Conservation (phyloP, 164 flowering plant genomes). For the Taxillus chinensis region DNA sequence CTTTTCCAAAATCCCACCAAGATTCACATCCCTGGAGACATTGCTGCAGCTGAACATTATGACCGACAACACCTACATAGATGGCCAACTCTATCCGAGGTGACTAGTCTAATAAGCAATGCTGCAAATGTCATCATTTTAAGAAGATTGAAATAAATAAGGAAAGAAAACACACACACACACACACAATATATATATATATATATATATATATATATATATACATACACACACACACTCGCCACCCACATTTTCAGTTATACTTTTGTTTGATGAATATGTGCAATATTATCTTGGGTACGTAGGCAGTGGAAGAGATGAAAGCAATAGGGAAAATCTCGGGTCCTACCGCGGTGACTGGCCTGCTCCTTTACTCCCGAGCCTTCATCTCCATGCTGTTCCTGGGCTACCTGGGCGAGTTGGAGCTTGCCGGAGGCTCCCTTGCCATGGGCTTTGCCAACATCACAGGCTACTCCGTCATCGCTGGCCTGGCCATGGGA, state of each 20-base stretch:
- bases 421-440: constrained; percentile 87
- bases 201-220: neutral
- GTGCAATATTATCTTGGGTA: neutral
- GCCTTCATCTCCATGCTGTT: constrained; percentile 93
- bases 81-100: constrained; percentile 88
- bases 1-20: constrained; percentile 27
- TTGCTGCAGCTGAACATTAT: constrained; percentile 7
- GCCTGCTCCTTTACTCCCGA: constrained; percentile 67
- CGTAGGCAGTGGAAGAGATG: constrained; percentile 71
- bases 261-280: neutral
- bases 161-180: constrained; percentile 1
- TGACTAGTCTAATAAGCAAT: constrained; percentile 5
- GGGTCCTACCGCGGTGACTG: constrained; percentile 71
- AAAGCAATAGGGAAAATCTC: constrained; percentile 73
- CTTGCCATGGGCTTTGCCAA: constrained; percentile 89
- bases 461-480: constrained; percentile 90
- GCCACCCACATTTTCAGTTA: neutral
- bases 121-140: too few species aligned
- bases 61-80: constrained; percentile 38
- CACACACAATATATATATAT: too few species aligned
- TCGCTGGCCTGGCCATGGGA: constrained; percentile 92
- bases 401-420: constrained; percentile 82
- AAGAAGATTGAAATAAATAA: too few species aligned
- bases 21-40: neutral
- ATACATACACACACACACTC: neutral